These are phyloP conservation scores for Macrolepiota fuliginosa DNA, from an alignment of 768 basidiomycete genomes.

Conservation along the genomic window DNA sequence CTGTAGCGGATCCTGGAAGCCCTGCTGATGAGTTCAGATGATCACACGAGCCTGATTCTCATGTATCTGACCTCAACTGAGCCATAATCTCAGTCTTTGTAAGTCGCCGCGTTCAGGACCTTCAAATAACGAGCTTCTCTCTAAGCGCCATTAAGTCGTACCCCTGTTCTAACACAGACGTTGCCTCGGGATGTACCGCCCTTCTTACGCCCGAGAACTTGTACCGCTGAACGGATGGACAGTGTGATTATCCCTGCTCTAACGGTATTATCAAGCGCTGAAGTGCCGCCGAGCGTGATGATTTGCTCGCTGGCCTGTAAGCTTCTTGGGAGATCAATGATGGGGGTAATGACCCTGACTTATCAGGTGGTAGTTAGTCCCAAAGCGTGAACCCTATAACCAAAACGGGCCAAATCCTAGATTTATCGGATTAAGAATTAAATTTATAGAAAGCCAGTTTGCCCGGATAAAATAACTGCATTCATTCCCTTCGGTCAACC, in stretches of 20 bases:
- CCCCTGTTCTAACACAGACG: neutral
- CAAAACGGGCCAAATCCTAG: neutral
- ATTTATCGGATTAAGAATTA: neutral
- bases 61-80: slow-evolving; percentile 2
- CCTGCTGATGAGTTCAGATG: slow-evolving; percentile 6
- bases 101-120: neutral
- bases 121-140: slow-evolving; percentile 1
- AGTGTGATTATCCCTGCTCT: neutral
- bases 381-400: neutral
- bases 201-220: too few relatives aligned
- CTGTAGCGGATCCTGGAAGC: neutral
- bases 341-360: neutral
- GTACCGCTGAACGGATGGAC: neutral
- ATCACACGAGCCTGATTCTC: neutral
- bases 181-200: neutral
- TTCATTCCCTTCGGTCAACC: neutral
- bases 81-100: neutral
- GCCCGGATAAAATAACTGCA: neutral
- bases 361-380: neutral
- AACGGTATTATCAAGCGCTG: neutral
- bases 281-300: neutral
- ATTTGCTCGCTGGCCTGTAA: neutral
- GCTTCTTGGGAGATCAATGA: neutral
- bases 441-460: neutral
- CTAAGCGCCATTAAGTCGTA: neutral